Percentiles rank a stretch among this genome's conserved stretches.
Evolutionary conservation across 1,284 basidiomycete genomes (phyloP).

Genomic region (Rhodofomes roseus): DNA sequence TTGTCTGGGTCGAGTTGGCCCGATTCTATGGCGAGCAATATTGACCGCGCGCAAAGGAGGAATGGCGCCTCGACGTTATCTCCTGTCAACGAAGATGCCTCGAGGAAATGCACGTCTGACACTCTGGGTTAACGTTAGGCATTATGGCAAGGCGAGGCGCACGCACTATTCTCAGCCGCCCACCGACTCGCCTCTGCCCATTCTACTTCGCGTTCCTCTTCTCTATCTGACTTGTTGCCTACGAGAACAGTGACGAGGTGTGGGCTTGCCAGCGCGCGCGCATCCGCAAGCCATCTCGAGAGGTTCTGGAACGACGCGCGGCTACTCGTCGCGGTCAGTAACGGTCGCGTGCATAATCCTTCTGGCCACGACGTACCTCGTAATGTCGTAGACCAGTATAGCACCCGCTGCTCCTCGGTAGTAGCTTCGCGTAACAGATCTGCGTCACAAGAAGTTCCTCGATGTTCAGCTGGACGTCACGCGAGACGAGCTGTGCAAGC

Average conservation of each 20-base stretch:
- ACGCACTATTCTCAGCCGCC: constrained; percentile 88
- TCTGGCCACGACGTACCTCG: constrained; percentile 57
- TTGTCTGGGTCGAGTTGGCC: constrained; percentile 91
- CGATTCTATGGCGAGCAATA: constrained; percentile 91
- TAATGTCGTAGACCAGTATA: constrained; percentile 95
- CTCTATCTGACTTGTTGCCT: constrained; percentile 93
- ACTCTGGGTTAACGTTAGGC: not conserved
- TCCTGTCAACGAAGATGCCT: constrained; percentile 89
- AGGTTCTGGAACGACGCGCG: constrained; percentile 81
- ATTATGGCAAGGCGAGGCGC: not conserved
- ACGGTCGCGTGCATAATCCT: not conserved
- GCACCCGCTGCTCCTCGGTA: constrained; percentile 96
- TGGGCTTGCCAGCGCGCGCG: constrained; percentile 83
- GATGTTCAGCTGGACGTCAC: not conserved
- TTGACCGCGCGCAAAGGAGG: constrained; percentile 84
- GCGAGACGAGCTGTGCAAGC: constrained; percentile 9
- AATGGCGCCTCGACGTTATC: constrained; percentile 96
- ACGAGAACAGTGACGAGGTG: constrained; percentile 90
- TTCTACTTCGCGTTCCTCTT: constrained; percentile 93
- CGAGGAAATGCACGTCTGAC: constrained; percentile 86
- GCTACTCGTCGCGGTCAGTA: constrained; percentile 34
- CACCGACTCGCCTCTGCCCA: constrained; percentile 92
- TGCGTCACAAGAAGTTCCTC: constrained; percentile 25
- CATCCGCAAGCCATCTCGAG: constrained; percentile 88
- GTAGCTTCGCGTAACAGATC: constrained; percentile 96